Conservation (phyloP, 2,329 filamentous ascomycete genomes). For the Phyllosticta capitalensis region DNA sequence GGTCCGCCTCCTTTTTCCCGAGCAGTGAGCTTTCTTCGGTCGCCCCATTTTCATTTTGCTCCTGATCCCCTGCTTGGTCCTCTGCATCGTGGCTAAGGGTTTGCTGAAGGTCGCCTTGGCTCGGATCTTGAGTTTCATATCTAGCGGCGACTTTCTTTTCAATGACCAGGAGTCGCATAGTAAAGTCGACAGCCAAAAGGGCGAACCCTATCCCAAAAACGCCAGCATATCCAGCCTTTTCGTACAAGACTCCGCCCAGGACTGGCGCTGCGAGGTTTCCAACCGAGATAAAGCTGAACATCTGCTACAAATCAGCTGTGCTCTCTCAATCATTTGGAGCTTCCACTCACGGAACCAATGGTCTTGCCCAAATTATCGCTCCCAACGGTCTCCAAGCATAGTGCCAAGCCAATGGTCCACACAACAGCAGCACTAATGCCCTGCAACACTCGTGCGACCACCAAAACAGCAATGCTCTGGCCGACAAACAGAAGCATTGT, state of each 20-base stretch:
- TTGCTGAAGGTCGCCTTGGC: neutral
- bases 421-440: conserved; percentile 50
- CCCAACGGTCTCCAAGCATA: conserved; percentile 50
- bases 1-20: conserved; percentile 2
- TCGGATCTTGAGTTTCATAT: conserved; percentile 5
- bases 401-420: conserved; percentile 50
- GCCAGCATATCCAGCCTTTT: conserved; percentile 47
- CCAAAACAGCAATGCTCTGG: conserved; percentile 37
- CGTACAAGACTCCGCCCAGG: conserved; percentile 51
- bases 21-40: conserved; percentile 5
- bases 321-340: neutral
- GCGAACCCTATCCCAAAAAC: conserved; percentile 50
- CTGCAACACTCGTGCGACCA: conserved; percentile 47
- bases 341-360: conserved; percentile 42
- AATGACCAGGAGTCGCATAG: conserved; percentile 51
- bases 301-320: conserved; percentile 19
- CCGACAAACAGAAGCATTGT: conserved; percentile 48
- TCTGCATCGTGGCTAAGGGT: neutral
- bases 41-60: neutral
- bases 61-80: neutral
- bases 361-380: conserved; percentile 50
- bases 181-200: conserved; percentile 48
- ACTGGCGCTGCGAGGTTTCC: conserved; percentile 49
- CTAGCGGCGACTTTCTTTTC: conserved; percentile 48
- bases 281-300: conserved; percentile 50